Conservation (phyloP, 495 filamentous ascomycete genomes). For the Penicillium desertorum region DNA sequence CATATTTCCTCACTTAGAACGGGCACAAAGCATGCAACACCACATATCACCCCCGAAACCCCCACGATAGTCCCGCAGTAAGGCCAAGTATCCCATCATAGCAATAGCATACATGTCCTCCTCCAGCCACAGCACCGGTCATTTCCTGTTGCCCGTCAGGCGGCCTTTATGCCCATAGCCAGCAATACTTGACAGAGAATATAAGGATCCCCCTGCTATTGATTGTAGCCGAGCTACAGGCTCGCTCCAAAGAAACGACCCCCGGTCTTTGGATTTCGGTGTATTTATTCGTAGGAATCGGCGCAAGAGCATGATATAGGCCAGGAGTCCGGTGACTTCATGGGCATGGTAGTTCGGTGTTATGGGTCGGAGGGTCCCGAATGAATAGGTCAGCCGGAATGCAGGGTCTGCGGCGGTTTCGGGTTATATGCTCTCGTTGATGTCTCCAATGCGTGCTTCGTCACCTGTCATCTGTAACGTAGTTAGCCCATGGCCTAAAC, state of each 20-base stretch:
- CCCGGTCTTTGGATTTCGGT: not conserved
- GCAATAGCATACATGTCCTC: not conserved
- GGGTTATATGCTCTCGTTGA: not conserved
- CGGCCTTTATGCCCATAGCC: too few relatives aligned
- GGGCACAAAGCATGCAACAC: not conserved
- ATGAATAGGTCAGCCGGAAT: not conserved
- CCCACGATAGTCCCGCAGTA: not conserved
- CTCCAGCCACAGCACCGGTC: too few relatives aligned
- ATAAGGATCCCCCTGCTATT: too few relatives aligned
- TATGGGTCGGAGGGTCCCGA: not conserved
- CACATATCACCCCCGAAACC: not conserved
- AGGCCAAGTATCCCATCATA: not conserved
- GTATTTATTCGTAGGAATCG: not conserved
- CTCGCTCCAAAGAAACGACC: not conserved
- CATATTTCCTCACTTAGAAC: not conserved
- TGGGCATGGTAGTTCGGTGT: not conserved
- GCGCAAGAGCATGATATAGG: not conserved
- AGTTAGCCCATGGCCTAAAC: not conserved
- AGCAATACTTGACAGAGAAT: too few relatives aligned
- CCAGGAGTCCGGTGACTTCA: not conserved
- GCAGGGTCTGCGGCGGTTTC: not conserved
- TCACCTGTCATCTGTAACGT: not conserved
- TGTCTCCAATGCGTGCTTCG: not conserved
- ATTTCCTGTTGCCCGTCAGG: too few relatives aligned
- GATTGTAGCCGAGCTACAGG: too few relatives aligned